Conservation (phyloP, 2,329 filamentous ascomycete species). For the Talaromyces sp. region DNA sequence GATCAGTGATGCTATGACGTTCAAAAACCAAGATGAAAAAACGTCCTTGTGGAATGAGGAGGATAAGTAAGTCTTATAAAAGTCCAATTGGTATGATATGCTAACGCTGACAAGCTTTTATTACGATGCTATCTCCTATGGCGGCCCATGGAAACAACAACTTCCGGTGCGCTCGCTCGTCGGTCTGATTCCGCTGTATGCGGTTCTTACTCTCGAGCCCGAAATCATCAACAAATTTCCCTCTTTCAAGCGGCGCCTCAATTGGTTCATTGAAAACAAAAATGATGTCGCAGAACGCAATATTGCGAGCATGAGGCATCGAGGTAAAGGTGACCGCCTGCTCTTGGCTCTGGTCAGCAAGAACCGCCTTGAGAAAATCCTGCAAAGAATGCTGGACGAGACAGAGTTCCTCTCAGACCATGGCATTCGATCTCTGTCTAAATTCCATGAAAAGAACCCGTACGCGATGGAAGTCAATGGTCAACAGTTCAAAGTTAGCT, state of each 20-base stretch:
- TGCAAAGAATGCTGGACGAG: slow-evolving; percentile 88
- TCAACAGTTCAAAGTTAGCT: slow-evolving; percentile 79
- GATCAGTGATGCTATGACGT: slow-evolving; percentile 96
- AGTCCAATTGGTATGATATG: not conserved
- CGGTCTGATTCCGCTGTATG: slow-evolving; percentile 88
- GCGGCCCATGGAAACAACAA: slow-evolving; percentile 87
- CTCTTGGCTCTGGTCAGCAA: slow-evolving; percentile 87
- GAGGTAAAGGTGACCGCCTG: slow-evolving; percentile 84
- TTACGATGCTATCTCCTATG: slow-evolving; percentile 96
- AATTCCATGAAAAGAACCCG: slow-evolving; percentile 82
- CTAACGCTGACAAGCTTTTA: slow-evolving; percentile 63
- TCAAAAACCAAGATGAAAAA: slow-evolving; percentile 65
- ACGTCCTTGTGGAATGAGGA: slow-evolving; percentile 93
- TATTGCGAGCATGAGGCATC: slow-evolving; percentile 85
- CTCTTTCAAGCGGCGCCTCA: slow-evolving; percentile 83
- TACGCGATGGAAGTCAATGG: slow-evolving; percentile 96
- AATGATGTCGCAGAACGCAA: slow-evolving; percentile 86
- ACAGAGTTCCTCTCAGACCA: slow-evolving; percentile 87
- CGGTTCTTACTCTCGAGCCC: slow-evolving; percentile 85
- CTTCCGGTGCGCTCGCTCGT: slow-evolving; percentile 88
- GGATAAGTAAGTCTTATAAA: slow-evolving; percentile 50
- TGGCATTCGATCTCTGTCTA: slow-evolving; percentile 87
- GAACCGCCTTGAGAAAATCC: slow-evolving; percentile 81
- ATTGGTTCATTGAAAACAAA: slow-evolving; percentile 90
- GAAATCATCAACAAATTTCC: slow-evolving; percentile 89